Evolutionary conservation across 495 filamentous ascomycete genomes (phyloP), one percentile per base, ranked within the genome.

Genomic region (Neurospora intermedia): DNA sequence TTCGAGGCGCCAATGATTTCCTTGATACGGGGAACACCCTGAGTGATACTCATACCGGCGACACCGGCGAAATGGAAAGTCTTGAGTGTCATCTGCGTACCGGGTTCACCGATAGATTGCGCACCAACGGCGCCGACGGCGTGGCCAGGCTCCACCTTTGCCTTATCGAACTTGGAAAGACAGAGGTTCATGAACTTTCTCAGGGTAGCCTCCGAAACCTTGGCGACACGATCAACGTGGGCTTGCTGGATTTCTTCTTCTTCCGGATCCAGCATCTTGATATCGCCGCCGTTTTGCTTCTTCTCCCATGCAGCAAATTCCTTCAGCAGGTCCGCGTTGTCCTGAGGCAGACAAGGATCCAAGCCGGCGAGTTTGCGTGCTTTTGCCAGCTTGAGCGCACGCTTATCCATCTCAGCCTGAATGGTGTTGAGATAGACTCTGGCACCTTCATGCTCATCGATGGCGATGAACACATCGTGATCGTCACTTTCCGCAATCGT

Each of bases 21-120:
- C 83, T 98, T 99, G 81, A 99, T 98, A 89, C 96, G 96, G 3
- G 96, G 96, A 2, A 99, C 96, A 91, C 96, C 96, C 79, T 97
- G 93, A 0, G 96, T 99, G 77, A 98, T 96, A 86, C 92, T 96
- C 95, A 99, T 98, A 78, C 94, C 94, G 35, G 95, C 96, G 74
- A 99, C 96, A 91, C 96, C 96, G 78, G 96, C 96, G 84, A 99
- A 99, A 91, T 99, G 96, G 90, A 99, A 99, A 80, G 96, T 99
- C 84, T 98, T 98, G 77, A 99, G 85, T 3, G 96, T 99, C 96
- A 99, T 99, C 82, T 99, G 96, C 5, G 96, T 99, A 80, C 96
- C 96, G 0, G 96, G 96, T 78, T 99, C 96, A 79, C 96, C 96
- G 78, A 99, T 98, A 40, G 94, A 97, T 82, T 99, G 96, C 16